Evolutionary conservation across 2,329 filamentous ascomycete genomes (phyloP), one percentile per base, ranked within the genome.

Genomic region (Fusarium newnesense): DNA sequence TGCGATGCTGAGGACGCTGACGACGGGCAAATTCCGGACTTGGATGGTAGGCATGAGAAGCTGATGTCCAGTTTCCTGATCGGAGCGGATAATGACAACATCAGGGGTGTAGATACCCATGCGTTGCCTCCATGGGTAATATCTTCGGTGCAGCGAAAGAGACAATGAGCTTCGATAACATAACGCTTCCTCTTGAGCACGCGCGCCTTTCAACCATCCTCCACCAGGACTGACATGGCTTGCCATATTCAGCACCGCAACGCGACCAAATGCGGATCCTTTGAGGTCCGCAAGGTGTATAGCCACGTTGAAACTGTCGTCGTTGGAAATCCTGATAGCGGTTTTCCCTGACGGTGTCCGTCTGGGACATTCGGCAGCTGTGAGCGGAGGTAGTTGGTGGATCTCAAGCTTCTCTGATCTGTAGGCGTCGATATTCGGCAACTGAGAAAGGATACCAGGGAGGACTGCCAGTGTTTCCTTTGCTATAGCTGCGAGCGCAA

Each of bases 121-220:
- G 10, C 84, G 80, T 19, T 84, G 80, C 30, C 81, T 81, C 66
- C 89, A 83, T 1, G 89, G 89, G 77, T 92, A 92, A 76, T 86
- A 87, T 21, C 77, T 71, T 28, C 77, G 72, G 64, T 84, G 81
- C 2, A 90, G 81, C 26, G 86, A 86, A 36, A 85, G 76, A 34
- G 80, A 85, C 12, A 91, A 85, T 2, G 88, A 87, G 50, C 86
- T 89, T 47, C 91, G 87, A 77, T 90, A 91, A 81, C 90, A 93
- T 11, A 94, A 84, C 6, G 88, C 87, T 82, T 94, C 92, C 81
- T 94, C 91, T 79, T 94, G 92, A 0, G 91, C 91, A 36, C 88
- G 80, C 61, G 89, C 84, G 40, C 91, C 91, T 42, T 85, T 85
- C 9, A 86, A 78, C 86, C 90, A 93, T 24, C 90, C 90, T 26